These are phyloP conservation scores for Solanum hybrid DNA, from an alignment of 305 asterid genomes.

Conservation along the genomic window DNA sequence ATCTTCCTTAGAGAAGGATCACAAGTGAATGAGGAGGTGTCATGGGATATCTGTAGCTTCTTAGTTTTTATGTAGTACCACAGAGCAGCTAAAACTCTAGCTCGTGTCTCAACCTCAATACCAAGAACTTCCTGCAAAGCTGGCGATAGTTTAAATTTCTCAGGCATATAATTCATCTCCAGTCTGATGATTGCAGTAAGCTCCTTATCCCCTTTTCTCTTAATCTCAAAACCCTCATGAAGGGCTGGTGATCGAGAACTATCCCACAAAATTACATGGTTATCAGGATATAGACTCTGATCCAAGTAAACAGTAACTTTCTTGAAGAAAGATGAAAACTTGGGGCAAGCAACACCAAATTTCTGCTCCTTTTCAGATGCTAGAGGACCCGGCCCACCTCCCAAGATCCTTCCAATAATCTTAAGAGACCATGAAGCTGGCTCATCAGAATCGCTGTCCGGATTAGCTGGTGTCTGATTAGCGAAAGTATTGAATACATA, in stretches of 20 bases:
- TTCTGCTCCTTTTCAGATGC: constrained; percentile 20
- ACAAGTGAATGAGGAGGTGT: constrained; percentile 65
- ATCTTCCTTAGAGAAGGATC: constrained; percentile 72
- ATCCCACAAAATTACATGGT: constrained; percentile 87
- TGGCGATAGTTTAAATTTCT: constrained; percentile 64
- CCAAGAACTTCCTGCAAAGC: constrained; percentile 76
- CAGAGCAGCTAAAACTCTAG: constrained; percentile 58
- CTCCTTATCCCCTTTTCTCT: constrained; percentile 82
- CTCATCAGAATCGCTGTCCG: constrained; percentile 29
- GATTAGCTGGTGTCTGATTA: constrained; percentile 31
- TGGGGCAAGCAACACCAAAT: constrained; percentile 33
- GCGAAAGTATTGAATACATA: constrained; percentile 65
- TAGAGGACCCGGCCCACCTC: constrained; percentile 45
- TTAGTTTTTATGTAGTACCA: constrained; percentile 70
- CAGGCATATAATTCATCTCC: constrained; percentile 81
- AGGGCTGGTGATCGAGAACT: constrained; percentile 59
- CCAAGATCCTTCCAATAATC: constrained; percentile 65
- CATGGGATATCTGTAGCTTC: constrained; percentile 64
- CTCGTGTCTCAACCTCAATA: constrained; percentile 75
- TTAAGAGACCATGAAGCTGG: constrained; percentile 80
- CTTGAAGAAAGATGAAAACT: constrained; percentile 73
- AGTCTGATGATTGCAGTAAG: constrained; percentile 74
- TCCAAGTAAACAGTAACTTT: constrained; percentile 84
- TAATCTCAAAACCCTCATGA: constrained; percentile 86
- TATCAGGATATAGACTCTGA: constrained; percentile 68